Evolutionary conservation across 2,329 filamentous ascomycete species (phyloP), one percentile per base, ranked within the genome.

Genomic region (Fusarium ramigenum): DNA sequence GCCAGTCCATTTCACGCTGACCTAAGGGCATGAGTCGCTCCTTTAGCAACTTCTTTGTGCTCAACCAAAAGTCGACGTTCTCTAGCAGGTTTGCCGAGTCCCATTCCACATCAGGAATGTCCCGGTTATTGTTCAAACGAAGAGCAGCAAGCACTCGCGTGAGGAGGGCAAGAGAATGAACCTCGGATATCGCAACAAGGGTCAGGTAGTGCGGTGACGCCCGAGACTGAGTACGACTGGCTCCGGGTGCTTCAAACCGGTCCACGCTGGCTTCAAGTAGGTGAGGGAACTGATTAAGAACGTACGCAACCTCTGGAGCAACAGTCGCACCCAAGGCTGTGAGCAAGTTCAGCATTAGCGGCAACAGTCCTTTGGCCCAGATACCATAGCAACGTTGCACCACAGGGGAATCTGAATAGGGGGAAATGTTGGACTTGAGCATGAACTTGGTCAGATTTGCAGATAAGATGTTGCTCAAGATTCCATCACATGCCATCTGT

Each of bases 291-390:
- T 95, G 93, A 79, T 97, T 97, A 34, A 99, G 87, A 79, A 98
- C 97, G 65, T 92, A 91, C 0, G 93, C 90, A 10, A 98, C 90
- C 81, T 99, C 96, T 0, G 92, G 90, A 0, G 95, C 95, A 52
- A 97, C 90, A 4, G 93, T 93, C 2, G 91, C 88, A 16, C 95
- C 94, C 23, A 99, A 90, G 16, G 93, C 91, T 66, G 92, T 90
- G 25, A 99, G 88, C 34, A 99, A 87, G 80, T 98, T 98, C 49
- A 99, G 88, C 68, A 96, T 92, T 23, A 99, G 85, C 0, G 96
- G 96, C 7, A 99, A 86, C 64, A 98, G 89, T 4, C 94, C 96
- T 74, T 93, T 93, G 25, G 91, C 90, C 96, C 96, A 99, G 78
- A 98, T 95, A 59, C 89, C 89, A 84, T 97, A 97, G 78, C 97